Base-by-base conservation (phyloP, 768 basidiomycete genomes). In the Chlorophyllum brunneum region DNA sequence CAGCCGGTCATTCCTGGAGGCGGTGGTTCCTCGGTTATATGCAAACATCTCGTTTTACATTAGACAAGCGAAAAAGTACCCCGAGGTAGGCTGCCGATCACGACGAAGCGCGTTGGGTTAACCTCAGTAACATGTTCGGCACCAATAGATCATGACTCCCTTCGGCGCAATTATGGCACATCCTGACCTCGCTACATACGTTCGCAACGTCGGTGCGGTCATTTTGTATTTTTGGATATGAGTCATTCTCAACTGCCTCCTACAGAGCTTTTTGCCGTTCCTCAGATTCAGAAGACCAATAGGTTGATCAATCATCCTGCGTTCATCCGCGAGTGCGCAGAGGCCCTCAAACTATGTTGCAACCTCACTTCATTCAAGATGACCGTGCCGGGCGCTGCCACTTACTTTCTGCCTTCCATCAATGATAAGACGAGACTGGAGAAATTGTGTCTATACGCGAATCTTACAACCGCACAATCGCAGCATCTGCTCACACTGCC, bases 1-100 rank as follows among this genome's bases (percentile, higher is more conserved):
- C 60, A 85, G 79, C 61, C 74, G 73, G 37, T 79, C 84, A 0
- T 90, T 89, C 56, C 70, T 83, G 22, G 78, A 78, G 0, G 86
- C 76, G 1, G 83, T 78, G 0, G 75, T 83, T 2, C 86, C 87
- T 0, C 69, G 73, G 13, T 69, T 91, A 6, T 90, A 91, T 63
- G 64, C 72, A 26, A 76, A 66, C 2, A 70, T 89, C 38, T 71
- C 70, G 5, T 88, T 83, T 67, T 73, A 77, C 2, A 46, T 73
- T 3, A 70, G 70, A 22, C 80, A 87, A 58, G 75, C 79, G 11
- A 86, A 86, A 56, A 74, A 75, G 20, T 85, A 81, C 65, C 73
- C 73, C 23, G 60, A 61, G 48, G 83, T 82, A 48, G 36, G 77
- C 64, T 45, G n/a, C 45, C 27, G 31, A 16, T 31, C 30, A 27